phyloP scores from a whole-genome alignment of 2,329 filamentous ascomycete genomes.

The Cryphonectria nitschkei region DNA sequence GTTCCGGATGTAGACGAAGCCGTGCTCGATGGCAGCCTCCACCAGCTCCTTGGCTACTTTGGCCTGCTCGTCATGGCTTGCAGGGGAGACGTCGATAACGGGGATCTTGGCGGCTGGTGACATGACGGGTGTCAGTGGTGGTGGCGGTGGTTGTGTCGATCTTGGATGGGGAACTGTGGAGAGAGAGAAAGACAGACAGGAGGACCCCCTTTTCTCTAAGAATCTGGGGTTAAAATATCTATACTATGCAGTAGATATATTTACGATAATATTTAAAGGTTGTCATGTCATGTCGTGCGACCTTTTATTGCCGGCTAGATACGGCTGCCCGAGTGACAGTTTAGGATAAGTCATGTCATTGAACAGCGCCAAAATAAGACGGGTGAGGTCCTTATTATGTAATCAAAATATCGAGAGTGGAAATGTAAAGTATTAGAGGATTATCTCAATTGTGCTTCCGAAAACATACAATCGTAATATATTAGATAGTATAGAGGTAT shows the following conservation, averaged over 20 bases:
- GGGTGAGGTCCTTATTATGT: background rate
- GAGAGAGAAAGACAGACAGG: too few relatives aligned
- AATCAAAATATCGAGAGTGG: background rate
- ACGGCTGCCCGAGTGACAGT: background rate
- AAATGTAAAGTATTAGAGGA: background rate
- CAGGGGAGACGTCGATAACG: constrained; percentile 77
- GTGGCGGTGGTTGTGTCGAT: background rate
- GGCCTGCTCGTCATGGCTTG: constrained; percentile 51
- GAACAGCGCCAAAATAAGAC: background rate
- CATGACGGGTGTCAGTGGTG: constrained; percentile 32
- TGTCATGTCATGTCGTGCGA: background rate
- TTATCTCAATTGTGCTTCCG: background rate
- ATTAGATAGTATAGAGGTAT: too few relatives aligned
- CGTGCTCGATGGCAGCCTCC: constrained; percentile 78
- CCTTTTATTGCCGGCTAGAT: background rate
- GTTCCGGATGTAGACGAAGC: constrained; percentile 88
- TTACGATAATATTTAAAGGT: background rate
- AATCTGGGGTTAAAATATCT: background rate
- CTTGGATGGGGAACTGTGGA: background rate
- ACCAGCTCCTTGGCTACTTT: constrained; percentile 71
- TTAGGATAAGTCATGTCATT: background rate
- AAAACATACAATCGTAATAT: background rate
- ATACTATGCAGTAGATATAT: background rate
- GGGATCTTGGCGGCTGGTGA: constrained; percentile 62
- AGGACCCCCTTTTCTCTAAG: too few relatives aligned